These are phyloP conservation scores for Talaromyces verruculosus DNA, from an alignment of 2,329 filamentous ascomycete genomes.

Conservation along the genomic window DNA sequence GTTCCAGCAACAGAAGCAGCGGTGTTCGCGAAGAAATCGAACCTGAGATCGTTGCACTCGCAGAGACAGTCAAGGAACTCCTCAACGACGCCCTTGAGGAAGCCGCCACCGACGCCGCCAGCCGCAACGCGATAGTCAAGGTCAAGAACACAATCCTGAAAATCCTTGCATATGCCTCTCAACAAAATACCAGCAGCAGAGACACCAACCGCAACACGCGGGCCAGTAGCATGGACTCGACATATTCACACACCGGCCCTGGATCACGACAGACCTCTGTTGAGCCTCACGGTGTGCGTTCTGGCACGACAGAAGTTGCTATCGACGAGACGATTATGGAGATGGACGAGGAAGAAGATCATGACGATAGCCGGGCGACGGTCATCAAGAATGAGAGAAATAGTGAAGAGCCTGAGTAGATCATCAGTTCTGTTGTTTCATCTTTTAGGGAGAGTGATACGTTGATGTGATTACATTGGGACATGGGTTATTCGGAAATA, in stretches of 20 bases:
- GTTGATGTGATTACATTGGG: background rate
- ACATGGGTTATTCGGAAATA: background rate
- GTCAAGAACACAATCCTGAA: conserved; percentile 47
- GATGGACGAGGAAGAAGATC: conserved; percentile 21
- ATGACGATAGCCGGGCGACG: conserved; percentile 20
- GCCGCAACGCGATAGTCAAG: conserved; percentile 48
- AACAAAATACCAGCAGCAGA: conserved; percentile 38
- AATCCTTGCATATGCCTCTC: conserved; percentile 45
- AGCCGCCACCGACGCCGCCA: conserved; percentile 43
- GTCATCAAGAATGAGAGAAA: conserved; percentile 23
- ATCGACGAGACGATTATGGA: conserved; percentile 23
- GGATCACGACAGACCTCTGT: conserved; percentile 19
- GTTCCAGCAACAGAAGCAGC: conserved; percentile 50
- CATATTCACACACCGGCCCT: conserved; percentile 13
- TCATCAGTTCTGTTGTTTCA: background rate
- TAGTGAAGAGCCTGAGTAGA: conserved; percentile 19
- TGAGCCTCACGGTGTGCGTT: conserved; percentile 12
- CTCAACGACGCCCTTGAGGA: conserved; percentile 58
- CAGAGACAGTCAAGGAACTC: conserved; percentile 57
- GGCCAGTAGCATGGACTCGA: conserved; percentile 22
- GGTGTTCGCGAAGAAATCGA: conserved; percentile 46
- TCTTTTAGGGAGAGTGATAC: background rate
- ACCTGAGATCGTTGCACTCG: conserved; percentile 42
- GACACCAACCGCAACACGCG: conserved; percentile 33
- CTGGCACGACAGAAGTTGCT: conserved; percentile 12